Evolutionary conservation across 371 early-diverging fungal genomes (phyloP).

Genomic region (Homolaphlyctis polyrhiza): DNA sequence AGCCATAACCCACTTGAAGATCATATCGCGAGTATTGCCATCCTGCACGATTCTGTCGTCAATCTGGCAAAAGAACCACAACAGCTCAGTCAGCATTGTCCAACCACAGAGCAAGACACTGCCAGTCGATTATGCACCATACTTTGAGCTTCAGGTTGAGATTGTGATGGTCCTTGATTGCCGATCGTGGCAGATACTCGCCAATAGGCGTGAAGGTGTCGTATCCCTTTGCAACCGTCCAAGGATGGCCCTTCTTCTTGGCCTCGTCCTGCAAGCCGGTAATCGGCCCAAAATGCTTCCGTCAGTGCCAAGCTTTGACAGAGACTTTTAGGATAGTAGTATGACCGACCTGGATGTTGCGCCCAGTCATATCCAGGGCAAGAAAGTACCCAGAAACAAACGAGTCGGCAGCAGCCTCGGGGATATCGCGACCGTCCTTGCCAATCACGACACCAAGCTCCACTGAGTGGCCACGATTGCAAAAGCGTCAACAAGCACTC

Average conservation of each 20-base stretch:
- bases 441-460: conserved; percentile 94
- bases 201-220: conserved; percentile 93
- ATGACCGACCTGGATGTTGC: conserved; percentile 65
- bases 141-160: conserved; percentile 79
- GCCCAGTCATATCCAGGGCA: conserved; percentile 89
- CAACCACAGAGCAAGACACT: conserved; percentile 2
- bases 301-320: not conserved
- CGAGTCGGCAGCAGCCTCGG: conserved; percentile 5
- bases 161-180: conserved; percentile 65
- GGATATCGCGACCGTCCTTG: conserved; percentile 72
- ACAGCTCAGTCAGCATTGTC: conserved; percentile 48
- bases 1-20: conserved; percentile 78
- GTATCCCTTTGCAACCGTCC: conserved; percentile 92
- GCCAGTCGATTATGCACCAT: not conserved
- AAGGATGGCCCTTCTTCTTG: conserved; percentile 78
- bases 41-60: conserved; percentile 73
- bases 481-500: not conserved
- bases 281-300: not conserved
- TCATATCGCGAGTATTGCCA: conserved; percentile 86
- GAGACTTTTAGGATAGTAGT: no score
- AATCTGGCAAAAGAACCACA: conserved; percentile 33
- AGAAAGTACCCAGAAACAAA: conserved; percentile 70
- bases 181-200: conserved; percentile 70
- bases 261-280: conserved; percentile 54
- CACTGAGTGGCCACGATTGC: conserved; percentile 35